Evolutionary conservation across 805 yeast species (phyloP), one percentile per base, ranked within the genome.

Genomic region (Lachancea waltii): DNA sequence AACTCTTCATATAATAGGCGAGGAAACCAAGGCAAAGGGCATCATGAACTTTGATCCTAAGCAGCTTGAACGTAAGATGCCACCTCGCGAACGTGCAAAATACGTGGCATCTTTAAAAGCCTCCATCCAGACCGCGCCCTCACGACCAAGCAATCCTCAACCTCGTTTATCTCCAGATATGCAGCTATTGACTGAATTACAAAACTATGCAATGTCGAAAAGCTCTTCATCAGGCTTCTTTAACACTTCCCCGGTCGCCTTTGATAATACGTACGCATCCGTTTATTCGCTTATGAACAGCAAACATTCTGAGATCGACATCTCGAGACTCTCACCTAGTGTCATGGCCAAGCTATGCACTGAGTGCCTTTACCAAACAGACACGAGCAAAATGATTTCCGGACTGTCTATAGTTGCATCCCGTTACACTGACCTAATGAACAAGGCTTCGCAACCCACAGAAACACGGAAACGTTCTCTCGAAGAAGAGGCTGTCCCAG

Each of bases 361-460:
- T 75, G 40, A 72, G 75, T 86, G 95, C 0, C 65, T 92, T 40
- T 64, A 69, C 13, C 71, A 71, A 30, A 73, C 75, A 0, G 72
- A 74, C 34, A 62, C 70, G 0, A 65, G 65, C 3, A 72, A 69
- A 42, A 65, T 90, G 18, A 66, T 75, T 11, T 73, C 76, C 38
- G 94, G 85, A 2, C 63, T 87, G 42, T 74, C 75, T n/a, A 76
- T 85, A 28, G 73, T 85, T 5, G 68, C 77, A 11, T 73, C 79
- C 8, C 69, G 97, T 44, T 84, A 81, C 50, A 61, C 69, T 8
- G 73, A 71, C 50, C 65, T 70, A 13, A 54, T 64, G 48, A 57
- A 54, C 16, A 62, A 58, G 35, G 36, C 36, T 19, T 29, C 36
- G 34, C 27, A 35, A 26, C 29, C 23, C 7, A 41, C 26, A 11